Percentiles rank a stretch among this genome's conserved stretches.
Evolutionary conservation across 805 yeast species (phyloP).

Genomic region (Phaffomyces opuntiae): DNA sequence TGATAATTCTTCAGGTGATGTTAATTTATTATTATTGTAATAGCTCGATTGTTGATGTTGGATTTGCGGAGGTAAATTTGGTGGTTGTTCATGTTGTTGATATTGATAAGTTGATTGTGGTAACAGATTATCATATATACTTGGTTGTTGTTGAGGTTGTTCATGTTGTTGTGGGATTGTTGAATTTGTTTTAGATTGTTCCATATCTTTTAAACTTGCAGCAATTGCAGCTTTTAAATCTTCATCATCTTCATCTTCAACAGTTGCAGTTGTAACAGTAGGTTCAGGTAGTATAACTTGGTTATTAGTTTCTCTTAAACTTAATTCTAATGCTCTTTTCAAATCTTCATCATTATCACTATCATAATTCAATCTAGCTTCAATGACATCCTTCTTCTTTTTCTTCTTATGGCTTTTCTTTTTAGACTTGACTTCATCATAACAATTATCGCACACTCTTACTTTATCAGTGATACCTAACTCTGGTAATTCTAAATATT

Average conservation of each 20-base stretch:
- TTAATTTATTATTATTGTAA: slow-evolving; percentile 17
- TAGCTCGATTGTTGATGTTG: neutral
- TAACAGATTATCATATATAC: slow-evolving; percentile 13
- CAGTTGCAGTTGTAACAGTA: neutral
- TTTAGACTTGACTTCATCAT: slow-evolving; percentile 47
- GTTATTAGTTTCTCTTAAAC: slow-evolving; percentile 49
- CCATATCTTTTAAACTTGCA: slow-evolving; percentile 76
- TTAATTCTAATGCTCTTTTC: slow-evolving; percentile 68
- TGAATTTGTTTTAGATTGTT: slow-evolving; percentile 23
- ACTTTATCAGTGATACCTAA: slow-evolving; percentile 86
- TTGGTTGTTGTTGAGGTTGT: slow-evolving; percentile 12
- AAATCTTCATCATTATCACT: slow-evolving; percentile 73
- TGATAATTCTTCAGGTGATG: slow-evolving; percentile 61
- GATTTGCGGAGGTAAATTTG: slow-evolving; percentile 14
- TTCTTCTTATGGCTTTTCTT: slow-evolving; percentile 22
- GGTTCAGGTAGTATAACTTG: slow-evolving; percentile 19
- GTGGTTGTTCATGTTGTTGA: slow-evolving; percentile 3
- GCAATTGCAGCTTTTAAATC: slow-evolving; percentile 93
- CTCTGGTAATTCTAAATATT: slow-evolving; percentile 64
- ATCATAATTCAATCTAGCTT: slow-evolving; percentile 19
- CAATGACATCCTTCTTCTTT: slow-evolving; percentile 23
- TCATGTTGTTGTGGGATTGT: slow-evolving; percentile 3
- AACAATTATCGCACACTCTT: slow-evolving; percentile 89
- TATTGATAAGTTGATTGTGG: slow-evolving; percentile 11
- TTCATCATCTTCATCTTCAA: slow-evolving; percentile 64